Conservation (phyloP, 73 alveolate species). For the Urostyla sp. region DNA sequence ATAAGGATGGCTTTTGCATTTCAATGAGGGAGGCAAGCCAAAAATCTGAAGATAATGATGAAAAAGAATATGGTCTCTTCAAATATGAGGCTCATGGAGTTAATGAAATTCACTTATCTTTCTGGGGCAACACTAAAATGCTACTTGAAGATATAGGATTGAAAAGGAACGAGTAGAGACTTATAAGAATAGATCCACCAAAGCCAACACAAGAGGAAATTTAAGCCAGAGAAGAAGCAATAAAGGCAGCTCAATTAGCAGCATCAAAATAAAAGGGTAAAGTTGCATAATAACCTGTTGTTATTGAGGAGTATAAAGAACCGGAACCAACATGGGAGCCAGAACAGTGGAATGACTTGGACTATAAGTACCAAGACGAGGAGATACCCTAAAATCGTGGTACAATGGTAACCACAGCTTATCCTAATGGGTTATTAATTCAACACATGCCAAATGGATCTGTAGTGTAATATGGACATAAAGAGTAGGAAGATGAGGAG, state of each 20-base stretch:
- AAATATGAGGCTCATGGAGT: constrained; percentile 16
- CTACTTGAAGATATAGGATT: constrained; percentile 13
- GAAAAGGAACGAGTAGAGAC: constrained; percentile 15
- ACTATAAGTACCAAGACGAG: background rate
- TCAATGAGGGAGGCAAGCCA: constrained; percentile 33
- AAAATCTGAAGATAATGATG: constrained; percentile 1
- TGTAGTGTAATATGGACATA: background rate
- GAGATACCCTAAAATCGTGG: background rate
- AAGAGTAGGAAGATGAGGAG: constrained; percentile 21
- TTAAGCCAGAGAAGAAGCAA: constrained; percentile 57
- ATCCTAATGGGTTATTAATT: constrained; percentile 31
- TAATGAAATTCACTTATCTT: constrained; percentile 25
- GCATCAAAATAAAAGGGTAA: constrained; percentile 46
- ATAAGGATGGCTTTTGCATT: constrained; percentile 57
- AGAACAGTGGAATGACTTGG: constrained; percentile 35
- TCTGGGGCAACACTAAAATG: constrained; percentile 35
- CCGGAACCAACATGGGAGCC: constrained; percentile 58
- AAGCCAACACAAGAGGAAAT: constrained; percentile 59
- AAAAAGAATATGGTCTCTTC: constrained; percentile 10
- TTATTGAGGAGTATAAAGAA: constrained; percentile 51
- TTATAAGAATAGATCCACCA: constrained; percentile 54
- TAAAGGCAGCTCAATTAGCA: constrained; percentile 29
- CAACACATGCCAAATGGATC: constrained; percentile 1
- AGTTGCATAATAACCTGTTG: constrained; percentile 6
- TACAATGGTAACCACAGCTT: constrained; percentile 8